Percentiles rank a stretch among this genome's conserved stretches.
Conservation (phyloP, 305 asterid species). For the Plantago coronopus region DNA sequence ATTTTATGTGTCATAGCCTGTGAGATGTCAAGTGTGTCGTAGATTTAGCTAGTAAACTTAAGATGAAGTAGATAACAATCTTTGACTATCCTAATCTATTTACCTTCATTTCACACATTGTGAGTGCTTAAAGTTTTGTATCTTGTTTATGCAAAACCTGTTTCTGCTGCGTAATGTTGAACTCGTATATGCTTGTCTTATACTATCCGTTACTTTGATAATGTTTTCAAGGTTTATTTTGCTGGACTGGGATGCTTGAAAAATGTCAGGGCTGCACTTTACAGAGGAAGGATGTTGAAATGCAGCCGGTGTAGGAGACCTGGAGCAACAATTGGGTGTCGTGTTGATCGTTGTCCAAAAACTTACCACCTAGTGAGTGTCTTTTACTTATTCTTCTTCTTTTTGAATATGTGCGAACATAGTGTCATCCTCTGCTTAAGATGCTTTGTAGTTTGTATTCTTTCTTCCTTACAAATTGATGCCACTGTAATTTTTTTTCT, state of each 20-base stretch:
- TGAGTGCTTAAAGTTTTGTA: not conserved
- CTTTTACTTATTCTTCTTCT: not conserved
- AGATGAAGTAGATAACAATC: constrained; percentile 36
- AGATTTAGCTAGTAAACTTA: constrained; percentile 37
- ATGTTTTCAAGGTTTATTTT: constrained; percentile 77
- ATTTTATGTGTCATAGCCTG: constrained; percentile 27
- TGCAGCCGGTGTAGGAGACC: constrained; percentile 96
- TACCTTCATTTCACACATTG: not conserved
- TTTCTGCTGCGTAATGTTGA: not conserved
- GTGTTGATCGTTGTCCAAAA: constrained; percentile 97
- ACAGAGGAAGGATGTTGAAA: constrained; percentile 87
- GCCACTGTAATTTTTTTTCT: constrained; percentile 11
- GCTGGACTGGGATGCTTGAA: constrained; percentile 98
- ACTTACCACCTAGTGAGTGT: constrained; percentile 91
- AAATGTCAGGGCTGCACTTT: constrained; percentile 95
- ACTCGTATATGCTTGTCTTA: constrained; percentile 14
- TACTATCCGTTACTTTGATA: constrained; percentile 18
- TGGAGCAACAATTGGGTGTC: constrained; percentile 99
- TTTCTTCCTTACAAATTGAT: constrained; percentile 3
- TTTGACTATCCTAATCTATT: constrained; percentile 25
- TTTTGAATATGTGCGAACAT: no score
- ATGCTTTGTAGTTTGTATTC: constrained; percentile 9
- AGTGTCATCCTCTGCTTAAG: constrained; percentile 6
- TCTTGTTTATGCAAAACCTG: constrained; percentile 5
- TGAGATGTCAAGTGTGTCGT: constrained; percentile 30